Evolutionary conservation across 768 basidiomycete species (phyloP).

Genomic region (Tricholoma terreum): DNA sequence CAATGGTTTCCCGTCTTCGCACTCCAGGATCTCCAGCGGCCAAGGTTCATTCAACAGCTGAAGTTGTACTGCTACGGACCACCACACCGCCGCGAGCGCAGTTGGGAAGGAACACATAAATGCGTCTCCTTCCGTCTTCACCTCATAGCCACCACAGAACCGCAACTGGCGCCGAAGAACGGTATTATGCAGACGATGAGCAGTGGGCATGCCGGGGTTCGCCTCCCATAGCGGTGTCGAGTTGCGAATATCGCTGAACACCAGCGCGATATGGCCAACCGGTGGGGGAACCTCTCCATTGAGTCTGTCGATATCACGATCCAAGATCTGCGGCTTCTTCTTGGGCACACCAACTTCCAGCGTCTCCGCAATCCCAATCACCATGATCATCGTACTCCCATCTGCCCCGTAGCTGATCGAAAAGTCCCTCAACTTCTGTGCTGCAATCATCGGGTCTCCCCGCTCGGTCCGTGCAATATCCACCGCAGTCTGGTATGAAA

Average conservation of each 20-base stretch:
- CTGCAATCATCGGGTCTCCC: slow-evolving; percentile 69
- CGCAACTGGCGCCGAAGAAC: slow-evolving; percentile 83
- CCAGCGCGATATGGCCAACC: slow-evolving; percentile 82
- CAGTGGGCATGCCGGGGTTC: slow-evolving; percentile 92
- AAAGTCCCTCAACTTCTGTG: slow-evolving; percentile 94
- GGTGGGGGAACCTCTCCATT: slow-evolving; percentile 82
- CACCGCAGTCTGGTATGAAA: slow-evolving; percentile 93
- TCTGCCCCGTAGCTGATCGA: slow-evolving; percentile 96
- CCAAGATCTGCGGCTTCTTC: slow-evolving; percentile 50
- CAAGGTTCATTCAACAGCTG: slow-evolving; percentile 79
- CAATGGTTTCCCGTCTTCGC: slow-evolving; percentile 84
- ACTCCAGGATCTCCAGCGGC: slow-evolving; percentile 92
- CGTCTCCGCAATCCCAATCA: slow-evolving; percentile 78
- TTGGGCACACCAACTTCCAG: slow-evolving; percentile 48
- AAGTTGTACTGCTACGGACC: slow-evolving; percentile 84
- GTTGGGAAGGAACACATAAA: slow-evolving; percentile 99
- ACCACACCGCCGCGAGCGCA: slow-evolving; percentile 82
- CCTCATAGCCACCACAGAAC: slow-evolving; percentile 94
- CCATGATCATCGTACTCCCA: slow-evolving; percentile 97
- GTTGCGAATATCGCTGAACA: slow-evolving; percentile 97
- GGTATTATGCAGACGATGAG: slow-evolving; percentile 87
- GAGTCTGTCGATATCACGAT: slow-evolving; percentile 60
- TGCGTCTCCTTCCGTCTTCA: slow-evolving; percentile 98
- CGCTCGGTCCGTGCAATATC: slow-evolving; percentile 84
- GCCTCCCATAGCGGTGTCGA: slow-evolving; percentile 97